Percentiles rank a stretch among this genome's conserved stretches.
Evolutionary conservation across 441 rosid species (phyloP).

Genomic region (Codiaeum variegatum): DNA sequence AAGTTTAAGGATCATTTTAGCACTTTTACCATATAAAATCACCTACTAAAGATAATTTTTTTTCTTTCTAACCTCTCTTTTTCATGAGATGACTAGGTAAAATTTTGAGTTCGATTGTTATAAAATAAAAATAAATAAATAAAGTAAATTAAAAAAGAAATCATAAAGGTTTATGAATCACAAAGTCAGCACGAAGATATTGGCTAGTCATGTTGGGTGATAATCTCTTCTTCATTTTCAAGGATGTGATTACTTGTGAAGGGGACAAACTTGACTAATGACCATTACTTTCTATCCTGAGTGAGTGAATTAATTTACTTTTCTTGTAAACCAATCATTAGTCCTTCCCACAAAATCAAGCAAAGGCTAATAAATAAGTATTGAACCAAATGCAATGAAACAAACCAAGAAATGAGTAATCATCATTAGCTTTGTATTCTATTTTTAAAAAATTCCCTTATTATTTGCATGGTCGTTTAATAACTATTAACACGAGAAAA

Average conservation of each 20-base stretch:
- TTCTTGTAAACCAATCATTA: neutral
- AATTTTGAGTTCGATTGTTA: neutral
- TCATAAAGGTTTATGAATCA: neutral
- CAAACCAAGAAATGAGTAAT: neutral
- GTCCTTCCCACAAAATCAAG: neutral
- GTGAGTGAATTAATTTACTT: slow-evolving; percentile 9
- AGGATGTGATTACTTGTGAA: neutral
- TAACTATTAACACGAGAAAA: neutral
- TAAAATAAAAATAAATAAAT: neutral
- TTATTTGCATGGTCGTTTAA: neutral
- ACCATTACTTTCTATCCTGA: slow-evolving; percentile 1
- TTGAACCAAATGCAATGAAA: neutral
- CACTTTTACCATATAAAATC: too few species aligned
- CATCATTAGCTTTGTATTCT: neutral
- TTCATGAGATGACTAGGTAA: neutral
- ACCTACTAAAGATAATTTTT: too few species aligned
- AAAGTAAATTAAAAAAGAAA: too few species aligned
- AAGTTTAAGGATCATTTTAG: too few species aligned
- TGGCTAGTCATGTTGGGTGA: neutral
- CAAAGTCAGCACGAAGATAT: neutral
- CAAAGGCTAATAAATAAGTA: neutral
- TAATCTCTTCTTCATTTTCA: neutral
- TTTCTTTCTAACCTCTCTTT: neutral
- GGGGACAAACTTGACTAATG: slow-evolving; percentile 6
- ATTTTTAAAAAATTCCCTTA: neutral